Evolutionary conservation across 2,329 filamentous ascomycete species (phyloP).

Genomic region (Aspergillus sclerotialis): DNA sequence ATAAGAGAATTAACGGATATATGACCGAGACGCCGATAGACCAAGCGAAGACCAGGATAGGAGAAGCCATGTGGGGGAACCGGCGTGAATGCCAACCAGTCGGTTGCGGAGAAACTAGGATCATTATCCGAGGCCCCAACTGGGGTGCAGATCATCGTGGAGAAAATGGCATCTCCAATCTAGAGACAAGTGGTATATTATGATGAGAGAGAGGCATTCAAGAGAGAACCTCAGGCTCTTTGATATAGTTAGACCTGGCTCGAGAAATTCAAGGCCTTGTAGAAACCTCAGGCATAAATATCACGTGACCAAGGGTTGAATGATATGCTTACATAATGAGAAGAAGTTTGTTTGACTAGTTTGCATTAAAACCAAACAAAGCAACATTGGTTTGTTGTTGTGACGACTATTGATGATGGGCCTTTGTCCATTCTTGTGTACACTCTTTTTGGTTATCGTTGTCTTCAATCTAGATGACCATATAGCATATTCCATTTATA

Average conservation of each 20-base stretch:
- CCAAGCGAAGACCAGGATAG: no score
- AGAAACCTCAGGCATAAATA: no score
- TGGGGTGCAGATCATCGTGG: background rate
- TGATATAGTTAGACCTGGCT: no score
- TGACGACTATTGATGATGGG: background rate
- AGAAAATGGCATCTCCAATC: no score
- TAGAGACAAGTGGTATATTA: no score
- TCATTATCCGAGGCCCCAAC: background rate
- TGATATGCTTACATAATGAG: background rate
- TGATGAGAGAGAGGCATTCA: background rate
- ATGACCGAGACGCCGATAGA: background rate
- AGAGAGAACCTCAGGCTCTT: no score
- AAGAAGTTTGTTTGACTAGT: background rate
- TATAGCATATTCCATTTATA: background rate
- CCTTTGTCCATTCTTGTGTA: no score
- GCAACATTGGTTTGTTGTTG: background rate
- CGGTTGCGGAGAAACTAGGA: background rate
- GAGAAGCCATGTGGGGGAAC: no score
- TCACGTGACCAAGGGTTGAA: background rate
- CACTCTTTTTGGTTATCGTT: no score
- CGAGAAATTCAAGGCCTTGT: no score
- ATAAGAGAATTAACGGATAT: background rate
- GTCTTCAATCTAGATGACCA: no score
- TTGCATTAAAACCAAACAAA: background rate
- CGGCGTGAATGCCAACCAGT: background rate